Base-by-base conservation (phyloP, 1,284 basidiomycete genomes). In the Golubevia sp. region DNA sequence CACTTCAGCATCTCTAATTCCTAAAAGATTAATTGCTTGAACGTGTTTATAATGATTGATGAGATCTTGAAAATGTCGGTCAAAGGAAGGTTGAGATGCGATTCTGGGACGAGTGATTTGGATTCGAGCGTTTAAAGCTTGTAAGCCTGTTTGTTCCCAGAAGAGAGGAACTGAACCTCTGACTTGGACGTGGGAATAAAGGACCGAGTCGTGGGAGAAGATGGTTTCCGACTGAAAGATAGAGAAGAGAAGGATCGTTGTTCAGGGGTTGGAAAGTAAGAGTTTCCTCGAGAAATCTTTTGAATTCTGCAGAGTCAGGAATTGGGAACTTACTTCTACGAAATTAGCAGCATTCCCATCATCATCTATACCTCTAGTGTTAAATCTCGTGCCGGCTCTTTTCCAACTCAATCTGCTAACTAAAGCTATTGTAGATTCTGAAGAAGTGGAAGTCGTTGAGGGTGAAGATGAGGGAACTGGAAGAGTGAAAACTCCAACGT, bases 331-430 rank as follows among this genome's bases (percentile, higher is more conserved):
- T 86, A 90, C 92, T 88, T 97, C 96, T 38, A 97, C 97, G 85
- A 97, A 98, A 82, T 99, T 98, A 55, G 97, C 97, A 20, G 92
- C 92, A 80, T 97, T 91, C 49, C 97, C 96, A 75, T 97, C 94
- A 82, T 99, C 97, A 80, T 99, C 97, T 23, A 99, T 92, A 0
- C 97, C 97, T 63, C 97, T 89, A 2, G 95, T 96, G 79, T 97
- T 96, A 86, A 97, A 99, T 30, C 97, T 89, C 20, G 97, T 98
- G 1, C 97, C 97, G 20, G 97, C 96, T 67, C 95, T 88, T 84
- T 94, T 96, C 90, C 92, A 96, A 34, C 94, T 92, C 6, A 99
- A 87, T 25, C 96, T 34, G 11, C 30, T 34, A 11, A 34, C 30
- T 11, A 34, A 11, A 34, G 30, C 30, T 3, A 34, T 34, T 2